phyloP scores from a whole-genome alignment of 805 yeast genomes.

The Scheffersomyces stipitis region DNA sequence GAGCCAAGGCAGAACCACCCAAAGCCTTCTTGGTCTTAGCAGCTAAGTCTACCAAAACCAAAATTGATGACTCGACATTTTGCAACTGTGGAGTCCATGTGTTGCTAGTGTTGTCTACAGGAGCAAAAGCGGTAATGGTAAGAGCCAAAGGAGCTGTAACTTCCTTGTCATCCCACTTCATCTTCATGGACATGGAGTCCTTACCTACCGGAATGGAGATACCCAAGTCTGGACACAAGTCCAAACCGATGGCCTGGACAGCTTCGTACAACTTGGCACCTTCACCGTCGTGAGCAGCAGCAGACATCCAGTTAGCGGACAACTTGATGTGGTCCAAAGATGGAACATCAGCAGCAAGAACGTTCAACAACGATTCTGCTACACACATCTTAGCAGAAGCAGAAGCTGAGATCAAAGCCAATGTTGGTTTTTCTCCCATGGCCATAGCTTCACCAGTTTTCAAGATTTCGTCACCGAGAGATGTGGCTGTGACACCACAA shows the following conservation, averaged over 20 bases:
- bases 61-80: slow-evolving; percentile 52
- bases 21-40: slow-evolving; percentile 53
- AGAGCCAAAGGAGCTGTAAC: slow-evolving; percentile 95
- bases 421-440: slow-evolving; percentile 92
- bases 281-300: slow-evolving; percentile 93
- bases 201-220: slow-evolving; percentile 96
- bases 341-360: slow-evolving; percentile 86
- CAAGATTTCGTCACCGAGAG: slow-evolving; percentile 71
- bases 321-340: slow-evolving; percentile 73
- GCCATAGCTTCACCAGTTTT: slow-evolving; percentile 96
- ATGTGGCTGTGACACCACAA: slow-evolving; percentile 92
- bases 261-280: slow-evolving; percentile 95
- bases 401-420: slow-evolving; percentile 83
- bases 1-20: slow-evolving; percentile 95
- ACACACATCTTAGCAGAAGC: slow-evolving; percentile 95
- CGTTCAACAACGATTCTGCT: slow-evolving; percentile 88
- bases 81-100: slow-evolving; percentile 94
- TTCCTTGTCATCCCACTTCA: slow-evolving; percentile 92
- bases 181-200: slow-evolving; percentile 99
- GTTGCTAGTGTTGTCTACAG: slow-evolving; percentile 76
- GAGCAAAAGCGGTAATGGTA: slow-evolving; percentile 87
- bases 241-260: slow-evolving; percentile 93
- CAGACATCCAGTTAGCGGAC: slow-evolving; percentile 99
- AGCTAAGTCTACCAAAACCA: slow-evolving; percentile 81
- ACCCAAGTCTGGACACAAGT: slow-evolving; percentile 90